Percentiles rank a stretch among this genome's conserved stretches.
phyloP scores from a whole-genome alignment of 1,284 basidiomycete species.

The Chalciporus sp. region DNA sequence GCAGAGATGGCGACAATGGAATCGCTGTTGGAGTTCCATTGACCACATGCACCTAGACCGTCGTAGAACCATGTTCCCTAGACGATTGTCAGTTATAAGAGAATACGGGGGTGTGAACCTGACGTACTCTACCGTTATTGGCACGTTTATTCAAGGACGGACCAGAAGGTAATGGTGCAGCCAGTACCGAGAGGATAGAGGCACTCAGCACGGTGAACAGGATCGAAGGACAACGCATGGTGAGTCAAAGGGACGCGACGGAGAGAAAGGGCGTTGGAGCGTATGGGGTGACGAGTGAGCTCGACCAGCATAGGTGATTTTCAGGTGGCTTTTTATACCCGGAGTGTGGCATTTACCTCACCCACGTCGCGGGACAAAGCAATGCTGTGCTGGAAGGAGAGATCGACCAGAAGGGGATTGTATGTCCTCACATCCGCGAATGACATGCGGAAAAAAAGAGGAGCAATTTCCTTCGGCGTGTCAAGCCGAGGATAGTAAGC shows the following conservation, averaged over 20 bases:
- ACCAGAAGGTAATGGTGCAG: constrained; percentile 45
- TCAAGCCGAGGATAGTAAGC: constrained; percentile 19
- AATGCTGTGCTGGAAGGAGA: constrained; percentile 24
- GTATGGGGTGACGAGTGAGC: constrained; percentile 3
- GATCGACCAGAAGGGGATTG: constrained; percentile 36
- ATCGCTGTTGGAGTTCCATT: constrained; percentile 39
- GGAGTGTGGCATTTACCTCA: constrained; percentile 33
- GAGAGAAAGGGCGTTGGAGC: background rate
- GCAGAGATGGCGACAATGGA: constrained; percentile 52
- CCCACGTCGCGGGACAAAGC: constrained; percentile 18
- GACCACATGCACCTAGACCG: constrained; percentile 53
- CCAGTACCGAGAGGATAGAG: constrained; percentile 44
- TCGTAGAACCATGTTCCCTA: constrained; percentile 45
- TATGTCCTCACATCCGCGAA: constrained; percentile 16
- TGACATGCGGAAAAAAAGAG: constrained; percentile 19
- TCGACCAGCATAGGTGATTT: constrained; percentile 9
- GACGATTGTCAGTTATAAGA: constrained; percentile 10
- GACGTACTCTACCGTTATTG: constrained; percentile 49
- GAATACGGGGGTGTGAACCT: background rate
- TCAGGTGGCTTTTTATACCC: constrained; percentile 28
- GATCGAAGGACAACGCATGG: constrained; percentile 44
- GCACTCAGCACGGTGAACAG: constrained; percentile 47
- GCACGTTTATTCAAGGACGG: constrained; percentile 49
- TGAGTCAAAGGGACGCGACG: background rate
- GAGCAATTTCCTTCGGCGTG: constrained; percentile 23